phyloP scores from a whole-genome alignment of 2,329 filamentous ascomycete species.

The Neoscytalidium dimidiatum region DNA sequence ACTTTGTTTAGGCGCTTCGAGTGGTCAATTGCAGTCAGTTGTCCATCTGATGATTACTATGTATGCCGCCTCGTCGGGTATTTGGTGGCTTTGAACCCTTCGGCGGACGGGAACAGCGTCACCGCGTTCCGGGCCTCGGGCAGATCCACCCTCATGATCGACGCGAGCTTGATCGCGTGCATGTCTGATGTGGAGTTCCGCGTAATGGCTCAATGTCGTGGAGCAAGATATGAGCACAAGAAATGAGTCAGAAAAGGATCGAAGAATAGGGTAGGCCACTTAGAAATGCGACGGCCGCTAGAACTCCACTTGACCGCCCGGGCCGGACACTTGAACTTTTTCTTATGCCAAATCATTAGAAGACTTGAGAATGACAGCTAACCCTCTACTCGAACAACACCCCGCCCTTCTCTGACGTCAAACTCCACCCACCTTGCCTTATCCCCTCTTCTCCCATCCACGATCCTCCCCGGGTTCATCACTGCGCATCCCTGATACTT shows the following conservation, averaged over 20 bases:
- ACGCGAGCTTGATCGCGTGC: neutral
- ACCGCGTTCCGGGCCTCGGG: neutral
- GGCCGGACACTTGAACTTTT: neutral
- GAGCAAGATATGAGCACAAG: neutral
- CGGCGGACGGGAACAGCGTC: neutral
- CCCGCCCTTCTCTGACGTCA: constrained; percentile 41
- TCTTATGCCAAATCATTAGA: neutral
- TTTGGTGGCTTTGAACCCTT: neutral
- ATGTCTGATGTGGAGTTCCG: neutral
- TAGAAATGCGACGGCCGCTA: neutral
- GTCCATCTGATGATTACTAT: neutral
- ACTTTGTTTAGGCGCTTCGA: neutral
- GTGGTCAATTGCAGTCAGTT: neutral
- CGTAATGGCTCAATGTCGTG: neutral
- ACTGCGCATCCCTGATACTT: constrained; percentile 96
- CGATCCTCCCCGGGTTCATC: constrained; percentile 82
- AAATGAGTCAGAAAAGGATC: neutral
- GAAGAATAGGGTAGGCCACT: neutral
- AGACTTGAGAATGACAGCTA: neutral
- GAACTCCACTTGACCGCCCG: neutral
- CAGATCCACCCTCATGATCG: constrained; percentile 4
- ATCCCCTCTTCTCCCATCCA: constrained; percentile 60
- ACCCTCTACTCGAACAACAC: constrained; percentile 29
- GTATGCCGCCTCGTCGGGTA: neutral
- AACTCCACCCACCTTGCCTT: constrained; percentile 84